Percentiles rank a stretch among this genome's conserved stretches.
Evolutionary conservation across 495 filamentous ascomycete species (phyloP).

Genomic region (Hypoxylon lienhwacheense): DNA sequence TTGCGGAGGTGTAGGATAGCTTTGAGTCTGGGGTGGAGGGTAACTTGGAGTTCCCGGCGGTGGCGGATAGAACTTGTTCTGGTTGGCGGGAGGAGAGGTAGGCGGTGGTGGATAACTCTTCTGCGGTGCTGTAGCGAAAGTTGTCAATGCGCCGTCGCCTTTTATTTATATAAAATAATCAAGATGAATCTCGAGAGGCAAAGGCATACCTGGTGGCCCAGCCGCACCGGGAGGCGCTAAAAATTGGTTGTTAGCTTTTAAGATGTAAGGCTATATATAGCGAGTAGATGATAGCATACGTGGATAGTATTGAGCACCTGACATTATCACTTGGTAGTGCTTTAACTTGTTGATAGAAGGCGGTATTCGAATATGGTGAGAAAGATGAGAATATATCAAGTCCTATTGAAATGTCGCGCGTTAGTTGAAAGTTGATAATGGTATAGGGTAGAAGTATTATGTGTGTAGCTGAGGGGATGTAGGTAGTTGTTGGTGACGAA

Average conservation of each 20-base stretch:
- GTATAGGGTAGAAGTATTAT: slow-evolving; percentile 4
- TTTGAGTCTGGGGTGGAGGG: slow-evolving; percentile 42
- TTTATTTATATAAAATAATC: too few species aligned
- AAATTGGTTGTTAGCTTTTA: slow-evolving; percentile 5
- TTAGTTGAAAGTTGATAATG: not conserved
- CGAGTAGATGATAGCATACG: slow-evolving; percentile 16
- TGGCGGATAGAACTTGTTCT: slow-evolving; percentile 52
- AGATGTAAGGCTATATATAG: slow-evolving; percentile 2
- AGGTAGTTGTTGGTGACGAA: not conserved
- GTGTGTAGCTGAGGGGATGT: not conserved
- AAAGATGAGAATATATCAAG: not conserved
- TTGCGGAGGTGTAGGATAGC: slow-evolving; percentile 42
- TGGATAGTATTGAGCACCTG: slow-evolving; percentile 36
- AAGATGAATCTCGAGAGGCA: too few species aligned
- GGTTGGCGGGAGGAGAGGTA: slow-evolving; percentile 46
- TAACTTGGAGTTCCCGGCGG: slow-evolving; percentile 33
- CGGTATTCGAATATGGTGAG: not conserved
- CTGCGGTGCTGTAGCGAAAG: slow-evolving; percentile 34
- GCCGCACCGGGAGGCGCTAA: slow-evolving; percentile 33
- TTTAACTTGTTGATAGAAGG: not conserved
- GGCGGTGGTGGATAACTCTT: slow-evolving; percentile 45
- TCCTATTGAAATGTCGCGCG: not conserved
- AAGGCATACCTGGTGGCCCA: slow-evolving; percentile 31
- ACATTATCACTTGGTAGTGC: slow-evolving; percentile 21
- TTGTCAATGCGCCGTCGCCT: slow-evolving; percentile 16